These are phyloP conservation scores for Tetracladium maxilliforme DNA, from an alignment of 2,329 filamentous ascomycete species.

Conservation along the genomic window DNA sequence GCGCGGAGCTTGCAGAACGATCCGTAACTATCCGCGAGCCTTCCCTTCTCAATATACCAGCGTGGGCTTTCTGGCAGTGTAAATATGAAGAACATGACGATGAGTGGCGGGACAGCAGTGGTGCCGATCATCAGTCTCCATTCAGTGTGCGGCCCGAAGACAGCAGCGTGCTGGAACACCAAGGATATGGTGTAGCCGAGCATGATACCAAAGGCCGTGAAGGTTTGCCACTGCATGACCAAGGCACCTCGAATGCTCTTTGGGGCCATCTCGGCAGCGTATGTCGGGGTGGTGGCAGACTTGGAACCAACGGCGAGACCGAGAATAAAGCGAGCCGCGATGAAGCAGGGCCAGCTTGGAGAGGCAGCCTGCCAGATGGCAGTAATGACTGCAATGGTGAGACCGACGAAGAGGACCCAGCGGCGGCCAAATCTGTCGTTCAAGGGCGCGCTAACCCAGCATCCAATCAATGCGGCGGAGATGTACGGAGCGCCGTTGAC, in stretches of 20 bases:
- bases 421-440: slow-evolving; percentile 2
- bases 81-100: too few relatives aligned
- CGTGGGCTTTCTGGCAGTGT: slow-evolving; percentile 38
- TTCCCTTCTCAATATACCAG: slow-evolving; percentile 35
- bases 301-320: slow-evolving; percentile 47
- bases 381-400: slow-evolving; percentile 23
- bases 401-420: slow-evolving; percentile 15
- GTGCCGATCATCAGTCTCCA: slow-evolving; percentile 21
- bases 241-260: slow-evolving; percentile 34
- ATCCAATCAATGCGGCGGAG: slow-evolving; percentile 31
- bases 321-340: slow-evolving; percentile 35
- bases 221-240: slow-evolving; percentile 31
- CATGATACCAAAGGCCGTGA: slow-evolving; percentile 44
- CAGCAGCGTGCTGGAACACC: slow-evolving; percentile 38
- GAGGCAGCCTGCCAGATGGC: slow-evolving; percentile 43
- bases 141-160: slow-evolving; percentile 46
- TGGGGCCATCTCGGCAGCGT: slow-evolving; percentile 37
- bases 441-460: slow-evolving; percentile 31
- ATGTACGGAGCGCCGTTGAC: slow-evolving; percentile 40
- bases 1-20: slow-evolving; percentile 30
- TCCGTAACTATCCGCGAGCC: slow-evolving; percentile 29
- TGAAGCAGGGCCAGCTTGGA: slow-evolving; percentile 42
- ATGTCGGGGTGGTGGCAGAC: slow-evolving; percentile 29
- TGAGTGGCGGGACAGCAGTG: slow-evolving; percentile 40
- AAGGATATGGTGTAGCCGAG: slow-evolving; percentile 49